Percentiles rank a stretch among this genome's conserved stretches.
Evolutionary conservation across 148 eudicot genomes (phyloP).

Genomic region (Heliamphora exappendiculata): DNA sequence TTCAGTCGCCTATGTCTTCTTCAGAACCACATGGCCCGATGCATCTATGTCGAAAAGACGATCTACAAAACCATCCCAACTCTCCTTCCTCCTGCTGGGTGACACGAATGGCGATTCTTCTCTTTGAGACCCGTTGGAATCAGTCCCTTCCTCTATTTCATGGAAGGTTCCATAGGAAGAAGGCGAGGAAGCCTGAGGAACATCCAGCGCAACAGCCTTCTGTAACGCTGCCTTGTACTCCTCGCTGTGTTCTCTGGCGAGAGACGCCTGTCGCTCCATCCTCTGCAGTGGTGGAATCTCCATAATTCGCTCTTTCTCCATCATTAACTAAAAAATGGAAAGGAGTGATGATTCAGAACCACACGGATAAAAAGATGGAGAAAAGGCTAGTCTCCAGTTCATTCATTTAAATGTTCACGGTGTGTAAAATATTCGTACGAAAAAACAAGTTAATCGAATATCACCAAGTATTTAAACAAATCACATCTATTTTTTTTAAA

Average conservation of each 20-base stretch:
- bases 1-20: constrained; percentile 8
- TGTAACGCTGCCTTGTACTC: constrained; percentile 66
- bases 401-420: too few relatives aligned
- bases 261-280: constrained; percentile 69
- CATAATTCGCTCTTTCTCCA: constrained; percentile 59
- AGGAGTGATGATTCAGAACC: neutral
- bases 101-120: constrained; percentile 32
- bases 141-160: constrained; percentile 31
- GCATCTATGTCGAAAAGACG: constrained; percentile 55
- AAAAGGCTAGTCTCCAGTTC: too few relatives aligned
- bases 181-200: constrained; percentile 60
- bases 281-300: constrained; percentile 62
- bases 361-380: neutral
- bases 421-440: too few relatives aligned
- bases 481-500: neutral
- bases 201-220: constrained; percentile 56
- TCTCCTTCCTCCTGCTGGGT: constrained; percentile 40
- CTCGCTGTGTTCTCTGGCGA: constrained; percentile 64
- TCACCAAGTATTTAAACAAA: neutral
- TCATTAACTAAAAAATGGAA: constrained; percentile 42
- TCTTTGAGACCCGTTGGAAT: constrained; percentile 18
- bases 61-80: constrained; percentile 53
- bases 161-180: constrained; percentile 75
- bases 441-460: too few relatives aligned
- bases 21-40: constrained; percentile 44